These are phyloP conservation scores for Ceratocystis destructans DNA, from an alignment of 2,329 filamentous ascomycete genomes.

Conservation along the genomic window DNA sequence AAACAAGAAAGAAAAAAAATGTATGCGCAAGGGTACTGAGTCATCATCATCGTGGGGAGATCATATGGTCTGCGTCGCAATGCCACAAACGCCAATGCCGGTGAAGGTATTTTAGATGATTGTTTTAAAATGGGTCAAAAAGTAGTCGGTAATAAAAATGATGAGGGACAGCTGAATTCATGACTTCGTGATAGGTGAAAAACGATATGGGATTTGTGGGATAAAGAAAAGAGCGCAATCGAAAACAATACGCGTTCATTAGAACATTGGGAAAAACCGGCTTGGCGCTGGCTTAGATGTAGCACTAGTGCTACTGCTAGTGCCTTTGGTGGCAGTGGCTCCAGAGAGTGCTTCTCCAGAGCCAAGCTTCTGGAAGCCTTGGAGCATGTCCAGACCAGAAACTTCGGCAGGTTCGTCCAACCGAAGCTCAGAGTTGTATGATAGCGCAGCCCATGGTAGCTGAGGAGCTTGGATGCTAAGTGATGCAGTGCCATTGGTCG, in stretches of 20 bases:
- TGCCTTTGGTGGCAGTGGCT: conserved; percentile 23
- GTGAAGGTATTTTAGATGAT: conserved; percentile 16
- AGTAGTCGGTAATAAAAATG: conserved; percentile 17
- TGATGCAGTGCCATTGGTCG: conserved; percentile 23
- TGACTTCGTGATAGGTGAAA: conserved; percentile 27
- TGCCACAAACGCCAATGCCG: conserved; percentile 9
- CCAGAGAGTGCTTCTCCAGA: conserved; percentile 27
- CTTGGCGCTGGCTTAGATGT: conserved; percentile 26
- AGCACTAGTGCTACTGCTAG: conserved; percentile 21
- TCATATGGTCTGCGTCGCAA: conserved; percentile 8
- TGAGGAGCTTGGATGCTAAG: conserved; percentile 28
- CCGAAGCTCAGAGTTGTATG: conserved; percentile 30
- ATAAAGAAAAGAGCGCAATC: conserved; percentile 1
- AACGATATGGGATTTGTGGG: conserved; percentile 24
- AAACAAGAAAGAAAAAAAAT: not conserved
- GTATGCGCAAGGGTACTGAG: not conserved
- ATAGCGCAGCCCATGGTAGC: conserved; percentile 29
- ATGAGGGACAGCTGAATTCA: conserved; percentile 12
- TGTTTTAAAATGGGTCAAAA: conserved; percentile 13
- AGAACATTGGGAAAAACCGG: conserved; percentile 17
- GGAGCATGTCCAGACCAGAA: conserved; percentile 54
- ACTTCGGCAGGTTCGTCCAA: conserved; percentile 35
- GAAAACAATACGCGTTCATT: not conserved
- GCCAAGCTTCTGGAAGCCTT: conserved; percentile 65
- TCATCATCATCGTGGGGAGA: conserved; percentile 14